Evolutionary conservation across 192 early-diverging fungal species (phyloP), one percentile per base, ranked within the genome.

Genomic region (Entomortierella parvispora): DNA sequence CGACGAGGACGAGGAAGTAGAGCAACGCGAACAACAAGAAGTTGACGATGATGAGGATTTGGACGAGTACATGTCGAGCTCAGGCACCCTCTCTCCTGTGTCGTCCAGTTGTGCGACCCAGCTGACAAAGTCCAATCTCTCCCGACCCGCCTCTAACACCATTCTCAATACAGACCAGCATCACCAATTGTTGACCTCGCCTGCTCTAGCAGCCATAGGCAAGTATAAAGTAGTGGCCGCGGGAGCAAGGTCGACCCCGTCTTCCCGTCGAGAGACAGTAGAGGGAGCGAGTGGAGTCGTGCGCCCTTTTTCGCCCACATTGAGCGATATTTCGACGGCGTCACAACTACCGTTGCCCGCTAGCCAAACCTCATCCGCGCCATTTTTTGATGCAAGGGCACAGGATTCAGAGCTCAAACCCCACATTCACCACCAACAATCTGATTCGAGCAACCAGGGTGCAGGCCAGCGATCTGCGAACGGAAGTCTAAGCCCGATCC

Each of bases 401-500:
- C 37, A 17, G n/a, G 31, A 33, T 56, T 23, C 54, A 23, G 62
- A 25, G 71, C 58, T 31, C 71, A 65, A 66, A 66, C 58, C 65
- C 10, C 65, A 45, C 1, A 55, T 14, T 14, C 18, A 31, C n/a
- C n/a, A 40, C 37, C 18, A 49, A 5, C 18, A 18, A 6, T 12
- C 7, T 40, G 7, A 12, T 40, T 40, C 26, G 49, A 49, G n/a
- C 55, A 40, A 58, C 14, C 40, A 23, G 18, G 34, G 37, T 9
- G 47, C 29, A 54, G 52, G 52, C 12, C 50, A 18, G 6, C 18
- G 34, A 26, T 11, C 23, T 46, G 47, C 15, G 1, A 48, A 47
- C 14, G 61, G 49, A 7, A 63, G 61, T 47, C 74, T 64, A 47
- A 68, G 56, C 43, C 74, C 74, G 20, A 68, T 68, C 20, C 74